These are phyloP conservation scores for Aspergillus amoenus DNA, from an alignment of 2,329 filamentous ascomycete species.

Conservation along the genomic window DNA sequence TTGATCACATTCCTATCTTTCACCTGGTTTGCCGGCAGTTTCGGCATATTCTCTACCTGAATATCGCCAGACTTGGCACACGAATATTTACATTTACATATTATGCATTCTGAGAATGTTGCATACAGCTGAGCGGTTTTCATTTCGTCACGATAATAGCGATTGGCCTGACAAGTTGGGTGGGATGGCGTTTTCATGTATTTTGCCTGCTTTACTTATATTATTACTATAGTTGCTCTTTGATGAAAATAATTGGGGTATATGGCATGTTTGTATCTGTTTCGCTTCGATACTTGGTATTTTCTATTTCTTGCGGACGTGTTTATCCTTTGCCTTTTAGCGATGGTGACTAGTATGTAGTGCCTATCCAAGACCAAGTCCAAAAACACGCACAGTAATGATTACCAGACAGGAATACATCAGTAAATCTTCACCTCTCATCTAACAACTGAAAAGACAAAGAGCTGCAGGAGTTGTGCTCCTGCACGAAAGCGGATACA, in stretches of 20 bases:
- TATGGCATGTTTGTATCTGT: background rate
- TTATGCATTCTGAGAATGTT: slow-evolving; percentile 18
- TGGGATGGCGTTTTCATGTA: slow-evolving; percentile 13
- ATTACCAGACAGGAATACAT: too few species aligned
- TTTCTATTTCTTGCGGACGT: background rate
- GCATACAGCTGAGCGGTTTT: slow-evolving; percentile 20
- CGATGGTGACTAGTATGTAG: too few species aligned
- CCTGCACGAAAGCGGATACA: background rate
- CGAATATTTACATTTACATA: slow-evolving; percentile 9
- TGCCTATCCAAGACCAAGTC: too few species aligned
- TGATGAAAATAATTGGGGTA: background rate
- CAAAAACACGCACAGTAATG: too few species aligned
- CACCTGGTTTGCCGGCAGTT: slow-evolving; percentile 49
- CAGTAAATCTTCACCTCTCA: background rate
- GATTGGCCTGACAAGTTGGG: slow-evolving; percentile 27
- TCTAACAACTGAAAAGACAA: background rate
- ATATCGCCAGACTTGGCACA: background rate
- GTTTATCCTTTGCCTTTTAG: too few species aligned
- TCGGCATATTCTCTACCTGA: slow-evolving; percentile 36
- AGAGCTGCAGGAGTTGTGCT: background rate
- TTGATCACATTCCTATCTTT: slow-evolving; percentile 59
- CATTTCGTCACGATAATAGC: slow-evolving; percentile 29
- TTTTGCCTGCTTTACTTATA: background rate
- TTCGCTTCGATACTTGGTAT: background rate
- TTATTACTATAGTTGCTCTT: background rate